These are phyloP conservation scores for Kodamaea plutei DNA, from an alignment of 1,139 yeast species.

Conservation along the genomic window DNA sequence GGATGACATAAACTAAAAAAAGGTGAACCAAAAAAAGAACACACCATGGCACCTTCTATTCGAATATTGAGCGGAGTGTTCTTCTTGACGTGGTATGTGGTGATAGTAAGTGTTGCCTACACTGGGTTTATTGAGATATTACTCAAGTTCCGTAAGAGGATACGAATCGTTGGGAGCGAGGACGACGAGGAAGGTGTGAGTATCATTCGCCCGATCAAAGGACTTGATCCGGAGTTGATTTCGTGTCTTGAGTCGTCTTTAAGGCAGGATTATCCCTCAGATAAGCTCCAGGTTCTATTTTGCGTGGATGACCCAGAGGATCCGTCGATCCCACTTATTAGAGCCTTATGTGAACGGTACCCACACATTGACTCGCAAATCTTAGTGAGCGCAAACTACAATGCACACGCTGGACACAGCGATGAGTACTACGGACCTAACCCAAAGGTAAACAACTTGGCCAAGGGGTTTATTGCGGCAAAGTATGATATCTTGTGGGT, in stretches of 20 bases:
- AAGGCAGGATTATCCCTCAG: slow-evolving; percentile 59
- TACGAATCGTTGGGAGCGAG: slow-evolving; percentile 7
- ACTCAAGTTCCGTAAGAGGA: slow-evolving; percentile 30
- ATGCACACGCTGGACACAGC: slow-evolving; percentile 18
- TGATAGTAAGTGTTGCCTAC: slow-evolving; percentile 40
- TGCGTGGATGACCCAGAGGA: slow-evolving; percentile 67
- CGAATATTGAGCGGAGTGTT: slow-evolving; percentile 14
- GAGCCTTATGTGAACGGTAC: slow-evolving; percentile 46
- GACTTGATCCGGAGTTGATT: slow-evolving; percentile 72
- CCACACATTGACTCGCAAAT: slow-evolving; percentile 59
- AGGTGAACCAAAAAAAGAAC: no score
- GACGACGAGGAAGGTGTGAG: slow-evolving; percentile 58
- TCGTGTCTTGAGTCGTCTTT: slow-evolving; percentile 68
- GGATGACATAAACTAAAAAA: no score
- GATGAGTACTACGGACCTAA: slow-evolving; percentile 71
- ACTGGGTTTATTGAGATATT: slow-evolving; percentile 47
- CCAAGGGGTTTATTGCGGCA: slow-evolving; percentile 70
- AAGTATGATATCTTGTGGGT: slow-evolving; percentile 78
- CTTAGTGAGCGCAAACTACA: slow-evolving; percentile 42
- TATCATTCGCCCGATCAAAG: slow-evolving; percentile 78
- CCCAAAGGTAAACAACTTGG: slow-evolving; percentile 82
- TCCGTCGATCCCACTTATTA: slow-evolving; percentile 59
- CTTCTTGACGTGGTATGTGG: slow-evolving; percentile 40
- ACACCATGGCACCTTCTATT: no score
- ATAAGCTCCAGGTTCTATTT: slow-evolving; percentile 63